phyloP scores from a whole-genome alignment of 768 basidiomycete genomes.

The Hygrophoropsis aurantiaca region DNA sequence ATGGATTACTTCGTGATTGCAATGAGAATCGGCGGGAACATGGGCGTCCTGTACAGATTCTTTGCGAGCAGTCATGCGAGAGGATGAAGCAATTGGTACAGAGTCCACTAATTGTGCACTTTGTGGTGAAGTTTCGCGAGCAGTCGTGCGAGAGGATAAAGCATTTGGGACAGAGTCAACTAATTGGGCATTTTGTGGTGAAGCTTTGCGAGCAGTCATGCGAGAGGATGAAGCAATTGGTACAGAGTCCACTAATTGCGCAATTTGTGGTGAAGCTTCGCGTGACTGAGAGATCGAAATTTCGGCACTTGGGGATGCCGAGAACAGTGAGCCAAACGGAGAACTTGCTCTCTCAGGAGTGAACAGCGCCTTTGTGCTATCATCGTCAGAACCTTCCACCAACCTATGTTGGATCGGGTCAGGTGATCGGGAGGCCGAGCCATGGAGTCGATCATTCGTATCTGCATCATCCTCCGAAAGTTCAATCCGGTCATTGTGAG shows the following conservation, averaged over 20 bases:
- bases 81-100: no score
- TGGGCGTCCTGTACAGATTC: not conserved
- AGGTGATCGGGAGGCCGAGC: not conserved
- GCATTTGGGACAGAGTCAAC: no score
- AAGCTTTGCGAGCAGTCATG: no score
- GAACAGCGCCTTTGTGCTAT: not conserved
- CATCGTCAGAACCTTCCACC: no score
- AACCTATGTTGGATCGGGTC: no score
- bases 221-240: no score
- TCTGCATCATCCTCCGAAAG: constrained; percentile 9
- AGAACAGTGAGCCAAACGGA: constrained; percentile 28
- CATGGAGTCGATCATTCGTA: constrained; percentile 1
- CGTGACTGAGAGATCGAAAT: no score
- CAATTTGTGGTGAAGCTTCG: no score
- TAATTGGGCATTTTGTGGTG: no score
- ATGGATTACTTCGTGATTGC: constrained; percentile 12
- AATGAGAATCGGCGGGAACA: not conserved
- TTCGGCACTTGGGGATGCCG: constrained; percentile 6
- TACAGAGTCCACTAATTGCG: no score
- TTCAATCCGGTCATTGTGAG: constrained; percentile 1
- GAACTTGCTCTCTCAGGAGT: not conserved
- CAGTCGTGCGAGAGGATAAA: not conserved
- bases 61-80: not conserved
- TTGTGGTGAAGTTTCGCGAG: no score
- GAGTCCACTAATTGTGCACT: no score